Evolutionary conservation across 2,329 filamentous ascomycete genomes (phyloP), one percentile per base, ranked within the genome.

Genomic region (Sporothrix protearum): DNA sequence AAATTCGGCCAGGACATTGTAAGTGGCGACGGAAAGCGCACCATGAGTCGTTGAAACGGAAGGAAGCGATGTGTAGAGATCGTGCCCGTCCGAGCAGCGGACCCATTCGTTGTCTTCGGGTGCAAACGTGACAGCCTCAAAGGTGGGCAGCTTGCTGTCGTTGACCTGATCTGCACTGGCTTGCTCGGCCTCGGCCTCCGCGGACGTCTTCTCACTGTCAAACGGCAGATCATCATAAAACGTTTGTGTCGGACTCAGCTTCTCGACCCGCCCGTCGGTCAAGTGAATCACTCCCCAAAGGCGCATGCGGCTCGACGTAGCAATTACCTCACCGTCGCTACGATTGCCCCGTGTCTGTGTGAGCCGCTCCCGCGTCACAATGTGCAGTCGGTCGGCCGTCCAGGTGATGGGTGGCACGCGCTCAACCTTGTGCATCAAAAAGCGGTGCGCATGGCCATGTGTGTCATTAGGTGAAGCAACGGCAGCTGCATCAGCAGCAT

Each of bases 1-100:
- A 71, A 86, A 85, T 72, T 87, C 85, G 12, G 83, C 85, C 14
- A 86, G 78, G 19, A 87, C 82, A 71, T 87, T 87, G 75, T 87
- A 87, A 55, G 82, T 85, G 2, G 85, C 81, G 55, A 87, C 71
- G 0, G 75, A 73, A 16, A 83, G 73, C 8, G 73, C 75, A 42
- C 73, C 69, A 9, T 73, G 67, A 1, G 49, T 28, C 2, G 66
- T 4, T 19, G 49, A 64, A 19, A 45, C 45, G 0, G 63, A 22
- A 10, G 70, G 57, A 8, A 70, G 63, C 0, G 67, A 14, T 2
- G 63, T 57, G 28, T 71, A 73, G 30, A 74, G 55, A 9, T 28
- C 55, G n/a, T 57, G 49, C 53, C 73, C 72, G 8, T 72, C 73
- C 1, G 33, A 69, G 36, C 71, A 72, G 33, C 19, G 42, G 2